Conservation (phyloP, 192 early-diverging fungal genomes). For the Geranomyces variabilis region DNA sequence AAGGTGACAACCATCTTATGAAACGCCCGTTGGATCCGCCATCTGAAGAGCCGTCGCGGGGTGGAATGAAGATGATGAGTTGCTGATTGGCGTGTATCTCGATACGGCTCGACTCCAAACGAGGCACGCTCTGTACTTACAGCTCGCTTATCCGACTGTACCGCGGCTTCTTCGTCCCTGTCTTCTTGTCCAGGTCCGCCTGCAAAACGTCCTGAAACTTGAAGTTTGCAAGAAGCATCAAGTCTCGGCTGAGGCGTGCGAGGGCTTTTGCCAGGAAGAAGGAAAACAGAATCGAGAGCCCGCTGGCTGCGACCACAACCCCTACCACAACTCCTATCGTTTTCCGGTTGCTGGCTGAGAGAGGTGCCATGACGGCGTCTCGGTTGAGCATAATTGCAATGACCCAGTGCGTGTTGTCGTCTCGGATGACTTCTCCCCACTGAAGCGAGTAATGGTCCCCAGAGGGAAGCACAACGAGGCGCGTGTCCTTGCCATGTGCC, state of each 20-base stretch:
- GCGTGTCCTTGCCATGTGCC: not conserved
- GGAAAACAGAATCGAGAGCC: not conserved
- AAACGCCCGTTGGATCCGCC: slow-evolving; percentile 29
- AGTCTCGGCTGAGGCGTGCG: slow-evolving; percentile 10
- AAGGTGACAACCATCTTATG: slow-evolving; percentile 30
- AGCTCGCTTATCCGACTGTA: slow-evolving; percentile 23
- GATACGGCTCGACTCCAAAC: too few species aligned
- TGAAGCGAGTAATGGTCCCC: not conserved
- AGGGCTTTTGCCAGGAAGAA: slow-evolving; percentile 13
- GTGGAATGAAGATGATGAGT: not conserved
- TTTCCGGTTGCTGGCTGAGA: not conserved
- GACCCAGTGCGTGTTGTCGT: slow-evolving; percentile 4
- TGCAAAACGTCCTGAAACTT: slow-evolving; percentile 33
- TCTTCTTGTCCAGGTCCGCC: slow-evolving; percentile 22
- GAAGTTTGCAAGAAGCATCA: slow-evolving; percentile 16
- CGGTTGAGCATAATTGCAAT: slow-evolving; percentile 9
- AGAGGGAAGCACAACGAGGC: not conserved
- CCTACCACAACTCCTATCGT: slow-evolving; percentile 18
- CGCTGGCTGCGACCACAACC: slow-evolving; percentile 15
- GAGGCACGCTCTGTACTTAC: too few species aligned
- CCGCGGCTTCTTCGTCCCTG: not conserved
- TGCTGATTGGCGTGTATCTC: too few species aligned
- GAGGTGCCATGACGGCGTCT: slow-evolving; percentile 1
- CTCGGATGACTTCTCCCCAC: not conserved
- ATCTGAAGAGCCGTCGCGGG: not conserved